A percentile compares a stretch with the other conserved stretches of the same genome.
Evolutionary conservation across 257 asterid species (phyloP).

Genomic region (Perilla frutescens): DNA sequence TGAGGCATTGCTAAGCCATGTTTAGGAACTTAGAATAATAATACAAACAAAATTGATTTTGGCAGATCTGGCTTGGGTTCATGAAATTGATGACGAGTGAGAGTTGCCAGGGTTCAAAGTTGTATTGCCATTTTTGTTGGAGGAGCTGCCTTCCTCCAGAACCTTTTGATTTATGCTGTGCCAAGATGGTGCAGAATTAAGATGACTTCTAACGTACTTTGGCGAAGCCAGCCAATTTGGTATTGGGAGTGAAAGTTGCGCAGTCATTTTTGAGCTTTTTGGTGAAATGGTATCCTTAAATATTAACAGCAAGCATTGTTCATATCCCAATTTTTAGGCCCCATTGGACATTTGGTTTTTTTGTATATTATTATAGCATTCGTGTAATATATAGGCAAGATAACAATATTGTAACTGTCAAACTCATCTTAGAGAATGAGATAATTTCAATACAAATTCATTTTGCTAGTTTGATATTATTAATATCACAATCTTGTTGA

Average conservation of each 20-base stretch:
- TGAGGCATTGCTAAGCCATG: not conserved
- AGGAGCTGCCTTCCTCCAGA: conserved; percentile 12
- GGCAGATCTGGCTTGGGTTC: conserved; percentile 65
- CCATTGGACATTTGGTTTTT: conserved; percentile 28
- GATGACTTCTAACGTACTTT: conserved; percentile 28
- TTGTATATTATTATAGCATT: conserved; percentile 40
- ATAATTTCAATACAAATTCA: conserved; percentile 22
- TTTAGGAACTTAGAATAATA: not conserved
- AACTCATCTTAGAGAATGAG: conserved; percentile 16
- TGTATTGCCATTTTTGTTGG: conserved; percentile 28
- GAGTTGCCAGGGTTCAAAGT: not conserved
- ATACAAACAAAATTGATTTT: conserved; percentile 22
- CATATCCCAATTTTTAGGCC: conserved; percentile 38
- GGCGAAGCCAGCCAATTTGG: conserved; percentile 29
- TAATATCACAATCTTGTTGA: conserved; percentile 4
- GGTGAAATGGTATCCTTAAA: not conserved
- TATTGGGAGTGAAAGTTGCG: conserved; percentile 22
- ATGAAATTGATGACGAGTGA: conserved; percentile 46
- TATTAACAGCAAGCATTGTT: conserved; percentile 31
- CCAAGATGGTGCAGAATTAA: conserved; percentile 31
- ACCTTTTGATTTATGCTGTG: conserved; percentile 23
- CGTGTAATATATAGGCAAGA: conserved; percentile 32
- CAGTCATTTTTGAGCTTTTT: conserved; percentile 35
- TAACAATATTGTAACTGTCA: conserved; percentile 30
- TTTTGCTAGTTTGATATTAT: conserved; percentile 4